Conservation (phyloP, 1,139 yeast genomes). For the Saccharomyces hybrid region DNA sequence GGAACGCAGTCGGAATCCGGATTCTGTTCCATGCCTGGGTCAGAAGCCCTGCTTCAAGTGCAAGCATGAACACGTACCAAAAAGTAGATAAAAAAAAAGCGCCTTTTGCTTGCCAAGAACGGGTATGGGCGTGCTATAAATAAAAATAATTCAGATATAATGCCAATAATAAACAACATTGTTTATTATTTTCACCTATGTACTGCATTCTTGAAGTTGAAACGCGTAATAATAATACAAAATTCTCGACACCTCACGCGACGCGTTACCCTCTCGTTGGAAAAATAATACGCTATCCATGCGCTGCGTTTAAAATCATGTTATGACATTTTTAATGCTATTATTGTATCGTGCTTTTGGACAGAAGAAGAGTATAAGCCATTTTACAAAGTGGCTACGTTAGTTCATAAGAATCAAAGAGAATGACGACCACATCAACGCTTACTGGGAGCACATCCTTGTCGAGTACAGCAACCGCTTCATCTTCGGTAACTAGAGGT, state of each 20-base stretch:
- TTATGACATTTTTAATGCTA: background rate
- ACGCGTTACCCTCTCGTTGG: background rate
- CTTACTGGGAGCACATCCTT: background rate
- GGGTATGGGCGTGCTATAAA: background rate
- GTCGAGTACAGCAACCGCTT: conserved; percentile 1
- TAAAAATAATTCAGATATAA: background rate
- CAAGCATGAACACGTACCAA: background rate
- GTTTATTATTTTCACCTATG: background rate
- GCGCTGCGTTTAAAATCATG: background rate
- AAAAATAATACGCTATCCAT: background rate
- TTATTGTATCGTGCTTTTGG: background rate
- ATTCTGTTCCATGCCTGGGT: background rate
- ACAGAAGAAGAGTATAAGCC: background rate
- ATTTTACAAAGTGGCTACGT: background rate
- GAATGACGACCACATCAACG: background rate
- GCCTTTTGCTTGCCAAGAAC: background rate
- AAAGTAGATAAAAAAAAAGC: background rate
- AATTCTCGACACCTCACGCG: background rate
- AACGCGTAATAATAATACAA: background rate
- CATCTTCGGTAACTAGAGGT: conserved; percentile 8
- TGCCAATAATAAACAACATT: background rate
- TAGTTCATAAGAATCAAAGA: background rate
- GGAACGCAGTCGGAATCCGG: background rate
- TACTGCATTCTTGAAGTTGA: background rate
- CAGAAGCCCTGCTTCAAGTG: background rate